Evolutionary conservation across 306 rosid species (phyloP), one percentile per base, ranked within the genome.

Genomic region (Betula pendula): DNA sequence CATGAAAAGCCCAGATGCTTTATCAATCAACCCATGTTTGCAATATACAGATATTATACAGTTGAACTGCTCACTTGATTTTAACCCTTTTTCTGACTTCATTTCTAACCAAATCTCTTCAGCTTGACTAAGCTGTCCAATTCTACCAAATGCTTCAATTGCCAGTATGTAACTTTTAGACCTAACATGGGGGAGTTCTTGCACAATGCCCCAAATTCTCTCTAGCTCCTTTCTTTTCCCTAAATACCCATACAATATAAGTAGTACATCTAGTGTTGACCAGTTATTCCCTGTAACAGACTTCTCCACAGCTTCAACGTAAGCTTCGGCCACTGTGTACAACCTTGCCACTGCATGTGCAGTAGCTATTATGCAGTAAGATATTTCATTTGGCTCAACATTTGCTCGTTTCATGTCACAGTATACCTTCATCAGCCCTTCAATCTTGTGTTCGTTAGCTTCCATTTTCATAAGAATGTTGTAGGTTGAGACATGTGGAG

Each of bases 401-500:
- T 81, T 81, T 19, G 70, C 87, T 71, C 65, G 80, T 73, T 90
- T 92, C 97, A 95, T 95, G 22, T 84, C 87, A 24, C 80, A 19
- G 56, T 77, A 88, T 24, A 88, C 85, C 86, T 82, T 92, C 88
- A 84, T 77, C 89, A 92, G 65, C 68, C 88, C 88, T 55, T 92
- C 93, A 70, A 90, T 74, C 73, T 87, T 81, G 84, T 95, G 92
- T 65, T 95, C 96, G 50, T 80, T 92, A 24, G 96, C 93, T 80
- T 95, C 97, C 27, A 95, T 85, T 87, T 95, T 95, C 99, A 95
- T 89, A 79, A 92, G 90, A 84, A 95, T 95, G 75, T 95, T 95
- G 71, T 80, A 95, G 58, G 99, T 92, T 45, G 99, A 95, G 49
- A 90, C 92, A 72, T 95, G 99, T 3, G 83, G 88, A 12, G 82